Base-by-base conservation (phyloP, 495 filamentous ascomycete species). In the Penicilliopsis zonata region DNA sequence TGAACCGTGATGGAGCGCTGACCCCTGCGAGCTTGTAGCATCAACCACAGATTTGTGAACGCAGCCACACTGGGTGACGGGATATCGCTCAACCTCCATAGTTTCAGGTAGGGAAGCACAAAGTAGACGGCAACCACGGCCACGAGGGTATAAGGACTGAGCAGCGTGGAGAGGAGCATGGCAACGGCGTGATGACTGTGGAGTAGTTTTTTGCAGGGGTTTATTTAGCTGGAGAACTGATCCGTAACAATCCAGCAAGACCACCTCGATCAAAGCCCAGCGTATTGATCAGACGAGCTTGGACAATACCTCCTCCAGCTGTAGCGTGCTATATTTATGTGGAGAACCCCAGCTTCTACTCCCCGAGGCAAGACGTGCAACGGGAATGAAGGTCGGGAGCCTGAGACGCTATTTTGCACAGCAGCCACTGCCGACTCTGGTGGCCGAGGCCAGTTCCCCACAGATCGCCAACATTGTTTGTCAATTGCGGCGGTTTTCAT, bases 31-130 rank as follows among this genome's bases (percentile, higher is more conserved):
- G 63, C 61, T 27, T 84, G 77, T 14, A 70, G 59, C 26, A 92
- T 48, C 18, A 90, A 64, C 86, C 86, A 94, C 17, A 85, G 57
- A 46, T 86, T 82, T 19, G 80, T 72, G 53, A 82, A 83, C 26
- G 73, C 76, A 2, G 76, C 75, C 0, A 61, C 35, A 24, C 78
- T 71, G 0, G 85, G 81, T 4, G 65, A 63, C 1, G 85, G 82
- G 27, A 90, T 75, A 34, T 67, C 56, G 25, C 69, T 63, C 36
- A 90, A 63, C 9, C 65, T 61, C 43, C 63, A 60, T 42, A 76
- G 76, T 30, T 76, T 64, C 18, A 88, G 41, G 52, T 88, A 90
- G 0, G 80, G 75, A 24, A 78, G 55, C 16, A 86, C 15, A 43
- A 74, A 90, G 58, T 72, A 88, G 32, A 69, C 52, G 7, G 70